phyloP scores from a whole-genome alignment of 495 filamentous ascomycete species.

The Penicillium argentinense region DNA sequence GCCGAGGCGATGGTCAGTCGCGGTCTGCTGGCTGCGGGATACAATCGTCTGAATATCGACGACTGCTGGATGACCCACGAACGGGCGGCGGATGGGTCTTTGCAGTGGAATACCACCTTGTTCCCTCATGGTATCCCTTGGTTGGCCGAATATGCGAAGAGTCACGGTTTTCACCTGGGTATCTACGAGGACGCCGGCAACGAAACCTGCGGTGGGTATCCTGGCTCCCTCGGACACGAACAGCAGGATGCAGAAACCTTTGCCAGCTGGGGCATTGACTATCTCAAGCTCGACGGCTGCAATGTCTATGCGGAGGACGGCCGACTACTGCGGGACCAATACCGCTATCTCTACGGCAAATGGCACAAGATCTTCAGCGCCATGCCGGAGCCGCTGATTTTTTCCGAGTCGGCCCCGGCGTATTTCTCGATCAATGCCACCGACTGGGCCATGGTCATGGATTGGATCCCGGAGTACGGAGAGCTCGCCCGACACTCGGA shows the following conservation, averaged over 20 bases:
- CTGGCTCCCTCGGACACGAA: slow-evolving; percentile 39
- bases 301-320: slow-evolving; percentile 31
- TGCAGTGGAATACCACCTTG: slow-evolving; percentile 35
- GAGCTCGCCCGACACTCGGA: slow-evolving; percentile 44
- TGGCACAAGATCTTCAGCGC: slow-evolving; percentile 36
- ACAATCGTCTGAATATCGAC: slow-evolving; percentile 42
- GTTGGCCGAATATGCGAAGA: slow-evolving; percentile 33
- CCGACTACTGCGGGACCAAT: slow-evolving; percentile 27
- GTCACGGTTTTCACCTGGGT: slow-evolving; percentile 36
- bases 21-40: slow-evolving; percentile 39
- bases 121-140: slow-evolving; percentile 44
- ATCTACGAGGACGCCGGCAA: slow-evolving; percentile 46
- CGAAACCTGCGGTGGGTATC: slow-evolving; percentile 40
- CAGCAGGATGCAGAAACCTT: slow-evolving; percentile 38
- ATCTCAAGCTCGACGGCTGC: slow-evolving; percentile 44
- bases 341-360: slow-evolving; percentile 28
- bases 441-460: slow-evolving; percentile 42
- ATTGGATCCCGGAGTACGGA: slow-evolving; percentile 36
- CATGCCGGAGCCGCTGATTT: slow-evolving; percentile 38
- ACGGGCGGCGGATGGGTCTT: slow-evolving; percentile 29
- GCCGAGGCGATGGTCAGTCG: slow-evolving; percentile 37
- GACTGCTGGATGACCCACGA: slow-evolving; percentile 41
- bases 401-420: slow-evolving; percentile 43
- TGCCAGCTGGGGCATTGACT: slow-evolving; percentile 42
- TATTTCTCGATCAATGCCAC: slow-evolving; percentile 39